Base-by-base conservation (phyloP, 2,329 filamentous ascomycete genomes). In the Clonostachys byssicola region DNA sequence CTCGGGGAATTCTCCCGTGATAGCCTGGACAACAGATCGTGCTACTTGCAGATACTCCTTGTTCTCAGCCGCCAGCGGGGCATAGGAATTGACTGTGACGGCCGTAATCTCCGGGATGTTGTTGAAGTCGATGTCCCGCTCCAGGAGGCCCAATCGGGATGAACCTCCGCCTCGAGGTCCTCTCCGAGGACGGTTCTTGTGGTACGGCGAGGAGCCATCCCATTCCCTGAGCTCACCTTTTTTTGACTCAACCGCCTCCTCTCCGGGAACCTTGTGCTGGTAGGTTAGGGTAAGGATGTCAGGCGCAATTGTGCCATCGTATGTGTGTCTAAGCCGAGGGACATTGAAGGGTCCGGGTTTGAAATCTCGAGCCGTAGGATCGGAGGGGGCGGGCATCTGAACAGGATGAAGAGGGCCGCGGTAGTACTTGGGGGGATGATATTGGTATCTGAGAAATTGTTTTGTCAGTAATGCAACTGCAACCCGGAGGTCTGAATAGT, bases 331-430 rank as follows among this genome's bases (percentile, higher is more conserved):
- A 49, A 96, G 78, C 47, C 94, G 88, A 12, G 92, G 88, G 44
- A 88, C 77, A 61, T 86, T 88, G 76, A 97, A 99, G 3, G 94
- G 94, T 0, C 94, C 94, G 1, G 94, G 92, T 23, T 88, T 77
- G 66, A 94, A 99, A 62, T 90, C 78, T 62, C 94, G 87, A 49
- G 94, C 96, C 30, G 86, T 80, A 1, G 92, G 92, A 60, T 96
- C 89, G 52, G 92, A 94, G 45, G 85, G 80, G 38, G 84, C 79
- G n/a, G 90, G 92, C 49, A 90, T 88, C 72, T 96, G 90, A 60
- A 96, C 84, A 44, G 94, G 94, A 65, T 97, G 92, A 20, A 97
- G 78, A 53, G 92, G 92, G 48, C 94, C 94, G 60, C 92, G 89
- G 68, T 96, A 85, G 78, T 92, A 99, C 72, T 92, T 94, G 53